Conservation (phyloP, 805 yeast genomes). For the Teunomyces stri region DNA sequence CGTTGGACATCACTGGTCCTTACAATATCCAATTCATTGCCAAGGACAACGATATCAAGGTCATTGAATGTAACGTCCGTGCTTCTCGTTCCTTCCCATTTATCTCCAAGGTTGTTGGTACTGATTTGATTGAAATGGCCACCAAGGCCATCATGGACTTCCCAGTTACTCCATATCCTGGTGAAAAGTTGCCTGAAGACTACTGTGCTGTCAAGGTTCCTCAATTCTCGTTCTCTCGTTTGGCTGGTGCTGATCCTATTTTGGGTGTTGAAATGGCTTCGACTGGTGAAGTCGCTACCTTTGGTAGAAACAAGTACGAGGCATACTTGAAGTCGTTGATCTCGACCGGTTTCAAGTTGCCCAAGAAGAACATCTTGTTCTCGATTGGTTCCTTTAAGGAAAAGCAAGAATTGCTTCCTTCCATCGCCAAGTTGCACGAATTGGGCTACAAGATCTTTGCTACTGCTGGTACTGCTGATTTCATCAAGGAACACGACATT, state of each 20-base stretch:
- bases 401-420: constrained; percentile 88
- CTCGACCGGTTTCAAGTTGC: constrained; percentile 92
- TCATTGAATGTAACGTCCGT: constrained; percentile 96
- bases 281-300: constrained; percentile 97
- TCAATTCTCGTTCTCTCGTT: constrained; percentile 93
- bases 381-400: constrained; percentile 97
- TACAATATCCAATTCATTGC: constrained; percentile 96
- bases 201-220: constrained; percentile 97
- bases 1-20: constrained; percentile 95
- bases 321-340: constrained; percentile 93
- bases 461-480: constrained; percentile 98
- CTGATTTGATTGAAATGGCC: constrained; percentile 95
- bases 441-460: constrained; percentile 91
- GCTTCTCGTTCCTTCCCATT: constrained; percentile 99
- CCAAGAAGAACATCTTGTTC: constrained; percentile 89
- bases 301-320: constrained; percentile 94
- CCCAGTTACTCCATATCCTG: constrained; percentile 88
- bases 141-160: constrained; percentile 91
- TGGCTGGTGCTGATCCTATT: constrained; percentile 97
- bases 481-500: constrained; percentile 88
- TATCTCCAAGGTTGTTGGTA: constrained; percentile 95
- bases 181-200: constrained; percentile 82
- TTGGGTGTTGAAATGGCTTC: constrained; percentile 99
- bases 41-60: constrained; percentile 92
- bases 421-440: constrained; percentile 74